These are phyloP conservation scores for Phanerodontia chrysosporium DNA, from an alignment of 768 basidiomycete species.

Conservation along the genomic window DNA sequence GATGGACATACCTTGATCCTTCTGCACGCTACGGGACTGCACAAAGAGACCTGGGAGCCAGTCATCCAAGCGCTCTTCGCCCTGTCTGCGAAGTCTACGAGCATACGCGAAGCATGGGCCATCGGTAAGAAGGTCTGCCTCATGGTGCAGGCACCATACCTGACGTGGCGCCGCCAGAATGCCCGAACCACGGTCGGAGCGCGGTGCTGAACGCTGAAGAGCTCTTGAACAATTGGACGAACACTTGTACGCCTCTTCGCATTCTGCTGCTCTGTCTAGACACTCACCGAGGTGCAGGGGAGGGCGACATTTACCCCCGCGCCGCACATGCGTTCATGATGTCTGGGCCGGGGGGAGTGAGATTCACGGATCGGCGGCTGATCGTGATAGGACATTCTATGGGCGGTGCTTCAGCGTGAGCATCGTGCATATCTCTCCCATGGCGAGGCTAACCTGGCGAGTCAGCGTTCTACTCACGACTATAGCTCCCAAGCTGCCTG, in stretches of 20 bases:
- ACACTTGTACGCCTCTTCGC: conserved; percentile 34
- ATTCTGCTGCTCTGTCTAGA: background rate
- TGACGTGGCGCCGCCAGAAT: conserved; percentile 31
- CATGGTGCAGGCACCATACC: background rate
- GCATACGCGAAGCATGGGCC: background rate
- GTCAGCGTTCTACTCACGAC: conserved; percentile 38
- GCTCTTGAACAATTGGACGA: conserved; percentile 36
- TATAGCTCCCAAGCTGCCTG: conserved; percentile 35
- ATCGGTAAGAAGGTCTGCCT: no score
- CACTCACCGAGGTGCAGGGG: background rate
- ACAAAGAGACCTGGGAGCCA: conserved; percentile 58
- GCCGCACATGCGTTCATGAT: conserved; percentile 43
- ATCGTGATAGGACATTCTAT: conserved; percentile 55
- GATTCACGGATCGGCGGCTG: conserved; percentile 43
- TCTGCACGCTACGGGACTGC: conserved; percentile 50
- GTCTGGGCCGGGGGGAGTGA: conserved; percentile 44
- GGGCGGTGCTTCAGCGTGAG: conserved; percentile 44
- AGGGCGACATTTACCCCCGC: conserved; percentile 50
- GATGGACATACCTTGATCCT: conserved; percentile 43
- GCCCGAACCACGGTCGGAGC: conserved; percentile 54
- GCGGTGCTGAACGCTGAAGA: conserved; percentile 42
- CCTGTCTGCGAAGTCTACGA: background rate
- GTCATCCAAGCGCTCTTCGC: conserved; percentile 41
- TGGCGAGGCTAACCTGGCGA: background rate
- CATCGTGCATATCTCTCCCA: background rate